Evolutionary conservation across 1,284 basidiomycete species (phyloP).

Genomic region (Apiotrichum siamense): DNA sequence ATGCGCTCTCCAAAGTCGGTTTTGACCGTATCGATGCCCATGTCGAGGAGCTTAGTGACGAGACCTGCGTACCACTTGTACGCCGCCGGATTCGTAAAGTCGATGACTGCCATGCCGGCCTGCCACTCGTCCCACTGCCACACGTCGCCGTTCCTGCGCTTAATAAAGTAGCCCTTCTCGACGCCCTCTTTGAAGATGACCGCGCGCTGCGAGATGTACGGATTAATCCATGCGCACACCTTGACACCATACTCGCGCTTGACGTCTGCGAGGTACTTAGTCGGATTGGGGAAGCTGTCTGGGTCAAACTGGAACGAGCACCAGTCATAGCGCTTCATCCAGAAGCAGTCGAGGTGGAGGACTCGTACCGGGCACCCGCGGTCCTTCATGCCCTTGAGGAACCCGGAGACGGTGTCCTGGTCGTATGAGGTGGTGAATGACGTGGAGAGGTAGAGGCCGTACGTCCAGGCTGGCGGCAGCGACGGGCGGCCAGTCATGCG

Average conservation of each 20-base stretch:
- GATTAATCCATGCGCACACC: slow-evolving; percentile 62
- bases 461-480: slow-evolving; percentile 64
- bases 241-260: slow-evolving; percentile 63
- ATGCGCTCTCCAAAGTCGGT: slow-evolving; percentile 64
- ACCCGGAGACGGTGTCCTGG: slow-evolving; percentile 59
- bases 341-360: slow-evolving; percentile 71
- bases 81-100: slow-evolving; percentile 64
- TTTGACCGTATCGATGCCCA: slow-evolving; percentile 59
- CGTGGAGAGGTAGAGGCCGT: slow-evolving; percentile 68
- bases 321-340: slow-evolving; percentile 76
- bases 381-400: slow-evolving; percentile 64
- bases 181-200: slow-evolving; percentile 64
- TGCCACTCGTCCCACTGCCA: slow-evolving; percentile 56
- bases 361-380: slow-evolving; percentile 65
- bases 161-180: slow-evolving; percentile 62
- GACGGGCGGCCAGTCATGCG: slow-evolving; percentile 39
- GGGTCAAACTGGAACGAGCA: slow-evolving; percentile 71
- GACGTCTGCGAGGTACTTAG: slow-evolving; percentile 60
- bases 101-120: slow-evolving; percentile 55
- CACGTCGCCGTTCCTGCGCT: slow-evolving; percentile 60
- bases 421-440: slow-evolving; percentile 67
- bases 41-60: slow-evolving; percentile 57
- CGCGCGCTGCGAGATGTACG: slow-evolving; percentile 54
- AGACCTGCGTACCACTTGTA: slow-evolving; percentile 62
- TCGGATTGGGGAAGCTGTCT: slow-evolving; percentile 66